Evolutionary conservation across 1,284 basidiomycete genomes (phyloP).

Genomic region (Rhodofomes roseus): DNA sequence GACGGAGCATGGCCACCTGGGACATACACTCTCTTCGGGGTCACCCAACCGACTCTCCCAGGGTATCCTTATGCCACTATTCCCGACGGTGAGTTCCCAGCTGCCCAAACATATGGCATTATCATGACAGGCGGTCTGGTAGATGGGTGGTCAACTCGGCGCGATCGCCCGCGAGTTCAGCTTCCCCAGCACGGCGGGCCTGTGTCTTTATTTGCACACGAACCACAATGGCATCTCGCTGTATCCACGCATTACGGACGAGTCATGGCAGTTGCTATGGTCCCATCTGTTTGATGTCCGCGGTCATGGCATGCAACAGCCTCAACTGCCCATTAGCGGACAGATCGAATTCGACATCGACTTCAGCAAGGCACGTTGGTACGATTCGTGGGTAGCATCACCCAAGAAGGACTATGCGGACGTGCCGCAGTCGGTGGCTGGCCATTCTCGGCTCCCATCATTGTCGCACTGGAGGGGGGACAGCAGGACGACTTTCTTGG

Average conservation of each 20-base stretch:
- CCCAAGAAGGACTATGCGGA: conserved; percentile 43
- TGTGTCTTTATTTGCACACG: conserved; percentile 70
- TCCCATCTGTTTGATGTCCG: conserved; percentile 54
- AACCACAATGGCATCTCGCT: conserved; percentile 50
- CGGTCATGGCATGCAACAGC: conserved; percentile 29
- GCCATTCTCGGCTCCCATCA: conserved; percentile 36
- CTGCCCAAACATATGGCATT: not conserved
- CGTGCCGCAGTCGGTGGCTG: conserved; percentile 36
- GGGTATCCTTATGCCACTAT: conserved; percentile 71
- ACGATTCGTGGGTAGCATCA: conserved; percentile 58
- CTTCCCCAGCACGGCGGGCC: conserved; percentile 68
- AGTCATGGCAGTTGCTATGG: conserved; percentile 73
- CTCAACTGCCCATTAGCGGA: conserved; percentile 57
- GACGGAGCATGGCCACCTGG: conserved; percentile 57
- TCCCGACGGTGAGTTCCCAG: conserved; percentile 57
- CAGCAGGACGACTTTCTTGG: conserved; percentile 47
- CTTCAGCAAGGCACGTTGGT: conserved; percentile 67
- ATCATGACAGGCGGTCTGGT: not conserved
- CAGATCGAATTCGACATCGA: conserved; percentile 80
- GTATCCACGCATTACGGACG: conserved; percentile 72
- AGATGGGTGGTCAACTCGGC: conserved; percentile 72
- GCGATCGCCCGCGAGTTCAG: conserved; percentile 79
- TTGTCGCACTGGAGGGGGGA: conserved; percentile 50
- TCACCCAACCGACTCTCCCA: conserved; percentile 58
- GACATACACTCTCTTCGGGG: conserved; percentile 56